Conservation (phyloP, 345 rosid species). For the Nasturtium officinale region DNA sequence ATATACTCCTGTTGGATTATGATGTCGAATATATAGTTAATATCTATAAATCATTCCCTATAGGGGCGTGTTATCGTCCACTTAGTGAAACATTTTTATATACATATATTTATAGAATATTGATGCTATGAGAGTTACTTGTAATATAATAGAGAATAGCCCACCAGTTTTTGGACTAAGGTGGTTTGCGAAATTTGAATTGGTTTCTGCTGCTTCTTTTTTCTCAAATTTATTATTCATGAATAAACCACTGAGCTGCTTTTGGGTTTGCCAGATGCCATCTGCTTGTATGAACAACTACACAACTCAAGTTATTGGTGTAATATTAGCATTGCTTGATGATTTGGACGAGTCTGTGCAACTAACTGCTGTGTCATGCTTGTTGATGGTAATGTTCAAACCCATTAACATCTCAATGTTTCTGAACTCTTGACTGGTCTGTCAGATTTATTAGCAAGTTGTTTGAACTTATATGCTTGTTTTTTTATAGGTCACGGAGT, state of each 20-base stretch:
- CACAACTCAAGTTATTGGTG: constrained; percentile 79
- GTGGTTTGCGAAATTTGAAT: background rate
- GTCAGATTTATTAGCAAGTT: constrained; percentile 15
- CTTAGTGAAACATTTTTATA: background rate
- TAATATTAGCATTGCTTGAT: constrained; percentile 87
- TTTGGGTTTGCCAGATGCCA: constrained; percentile 65
- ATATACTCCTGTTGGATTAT: background rate
- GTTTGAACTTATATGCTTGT: constrained; percentile 7
- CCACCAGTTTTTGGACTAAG: background rate
- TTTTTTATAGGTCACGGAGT: constrained; percentile 67
- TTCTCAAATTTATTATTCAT: background rate
- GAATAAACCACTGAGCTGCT: constrained; percentile 19
- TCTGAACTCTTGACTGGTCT: constrained; percentile 25
- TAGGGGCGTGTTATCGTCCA: background rate
- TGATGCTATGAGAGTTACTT: constrained; percentile 3
- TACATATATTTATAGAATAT: constrained; percentile 3
- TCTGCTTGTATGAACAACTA: constrained; percentile 70
- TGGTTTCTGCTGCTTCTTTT: constrained; percentile 1
- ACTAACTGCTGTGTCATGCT: constrained; percentile 88
- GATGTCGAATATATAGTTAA: constrained; percentile 2
- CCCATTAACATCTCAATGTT: constrained; percentile 9
- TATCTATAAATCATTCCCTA: background rate
- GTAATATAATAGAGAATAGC: constrained; percentile 18
- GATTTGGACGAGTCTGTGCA: constrained; percentile 90
- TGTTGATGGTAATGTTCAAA: constrained; percentile 60